These are phyloP conservation scores for Alternaria hordeiaustralica DNA, from an alignment of 2,329 filamentous ascomycete genomes.

Conservation along the genomic window DNA sequence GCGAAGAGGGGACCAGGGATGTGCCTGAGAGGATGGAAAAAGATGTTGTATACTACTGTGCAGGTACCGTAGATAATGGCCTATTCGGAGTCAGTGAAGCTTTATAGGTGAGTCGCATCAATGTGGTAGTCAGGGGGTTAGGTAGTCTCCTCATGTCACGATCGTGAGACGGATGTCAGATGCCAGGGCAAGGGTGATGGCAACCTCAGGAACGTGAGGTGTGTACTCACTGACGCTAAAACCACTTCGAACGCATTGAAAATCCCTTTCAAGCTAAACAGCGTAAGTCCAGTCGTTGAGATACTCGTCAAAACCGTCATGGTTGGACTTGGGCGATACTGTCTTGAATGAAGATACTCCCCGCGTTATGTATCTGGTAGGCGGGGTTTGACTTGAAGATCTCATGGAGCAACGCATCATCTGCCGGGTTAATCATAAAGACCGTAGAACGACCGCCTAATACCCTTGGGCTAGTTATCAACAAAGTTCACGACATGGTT, in stretches of 20 bases:
- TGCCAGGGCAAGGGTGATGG: neutral
- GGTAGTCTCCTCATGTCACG: neutral
- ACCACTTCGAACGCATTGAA: neutral
- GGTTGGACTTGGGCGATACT: neutral
- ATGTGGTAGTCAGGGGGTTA: neutral
- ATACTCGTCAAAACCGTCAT: neutral
- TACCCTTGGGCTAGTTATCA: neutral
- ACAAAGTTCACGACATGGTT: constrained; percentile 4
- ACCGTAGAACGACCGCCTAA: neutral
- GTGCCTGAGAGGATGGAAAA: constrained; percentile 53
- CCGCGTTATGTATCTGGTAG: neutral
- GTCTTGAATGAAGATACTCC: neutral
- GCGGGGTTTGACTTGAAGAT: neutral
- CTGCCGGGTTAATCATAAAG: neutral
- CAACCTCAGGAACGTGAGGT: neutral
- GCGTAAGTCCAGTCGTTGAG: neutral
- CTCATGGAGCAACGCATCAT: neutral
- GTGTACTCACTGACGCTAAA: neutral
- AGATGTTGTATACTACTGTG: constrained; percentile 47
- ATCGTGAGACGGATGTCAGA: neutral
- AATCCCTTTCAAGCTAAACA: neutral
- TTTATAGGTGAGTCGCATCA: neutral
- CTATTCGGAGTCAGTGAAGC: constrained; percentile 11
- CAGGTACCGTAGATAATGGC: constrained; percentile 18
- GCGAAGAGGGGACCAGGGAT: constrained; percentile 52